Conservation (phyloP, 2,329 filamentous ascomycete species). For the Penicillium digitatum region DNA sequence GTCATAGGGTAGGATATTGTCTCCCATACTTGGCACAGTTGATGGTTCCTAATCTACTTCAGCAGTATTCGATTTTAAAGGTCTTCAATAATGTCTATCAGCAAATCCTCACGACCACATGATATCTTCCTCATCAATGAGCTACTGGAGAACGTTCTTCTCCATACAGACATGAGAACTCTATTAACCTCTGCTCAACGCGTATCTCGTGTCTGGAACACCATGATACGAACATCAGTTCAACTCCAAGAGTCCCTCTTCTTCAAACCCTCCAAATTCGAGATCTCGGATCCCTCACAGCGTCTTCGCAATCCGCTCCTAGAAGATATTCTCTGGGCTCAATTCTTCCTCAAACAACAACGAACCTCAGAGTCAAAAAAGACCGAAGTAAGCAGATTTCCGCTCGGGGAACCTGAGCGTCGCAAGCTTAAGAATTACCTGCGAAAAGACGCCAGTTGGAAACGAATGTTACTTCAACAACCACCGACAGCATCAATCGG, state of each 20-base stretch:
- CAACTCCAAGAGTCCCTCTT: constrained; percentile 4
- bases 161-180: constrained; percentile 5
- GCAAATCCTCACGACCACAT: not conserved
- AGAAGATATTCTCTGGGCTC: constrained; percentile 7
- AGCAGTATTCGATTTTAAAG: not conserved
- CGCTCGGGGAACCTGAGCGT: not conserved
- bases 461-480: constrained; percentile 6
- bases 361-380: not conserved
- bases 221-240: not conserved
- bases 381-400: constrained; percentile 4
- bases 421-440: not conserved
- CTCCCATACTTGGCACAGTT: not conserved
- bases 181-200: constrained; percentile 8
- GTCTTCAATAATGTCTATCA: constrained; percentile 2
- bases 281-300: not conserved
- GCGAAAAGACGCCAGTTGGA: constrained; percentile 8
- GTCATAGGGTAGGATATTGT: not conserved
- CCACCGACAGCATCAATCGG: constrained; percentile 8
- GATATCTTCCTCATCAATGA: constrained; percentile 7
- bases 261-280: not conserved
- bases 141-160: constrained; percentile 6
- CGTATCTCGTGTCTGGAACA: constrained; percentile 1
- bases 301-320: constrained; percentile 6
- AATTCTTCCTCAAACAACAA: constrained; percentile 8
- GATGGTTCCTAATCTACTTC: not conserved